Evolutionary conservation across 78 protist species (phyloP).

Genomic region (Dictyostelium firmibasis): DNA sequence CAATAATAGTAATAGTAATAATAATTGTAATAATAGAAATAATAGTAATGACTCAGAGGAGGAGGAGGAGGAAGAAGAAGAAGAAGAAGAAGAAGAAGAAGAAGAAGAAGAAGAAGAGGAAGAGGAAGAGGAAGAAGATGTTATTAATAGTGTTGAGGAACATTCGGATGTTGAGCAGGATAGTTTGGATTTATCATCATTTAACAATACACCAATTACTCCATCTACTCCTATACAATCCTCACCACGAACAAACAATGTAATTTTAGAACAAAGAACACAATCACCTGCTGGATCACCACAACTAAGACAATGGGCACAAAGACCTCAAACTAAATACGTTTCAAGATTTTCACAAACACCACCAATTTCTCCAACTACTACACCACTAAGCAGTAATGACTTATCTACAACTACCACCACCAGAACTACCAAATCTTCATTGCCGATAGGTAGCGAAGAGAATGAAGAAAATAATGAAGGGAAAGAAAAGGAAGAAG

Average conservation of each 20-base stretch:
- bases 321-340: slow-evolving; percentile 33
- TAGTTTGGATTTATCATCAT: neutral
- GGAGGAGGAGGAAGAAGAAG: too few relatives aligned
- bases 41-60: neutral
- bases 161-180: slow-evolving; percentile 15
- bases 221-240: neutral
- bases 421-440: neutral
- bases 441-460: neutral
- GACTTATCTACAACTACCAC: neutral
- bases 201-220: neutral
- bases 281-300: slow-evolving; percentile 1
- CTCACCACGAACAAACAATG: neutral
- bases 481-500: neutral
- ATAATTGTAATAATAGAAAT: neutral
- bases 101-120: neutral
- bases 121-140: neutral
- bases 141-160: slow-evolving; percentile 9
- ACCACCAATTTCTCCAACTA: neutral
- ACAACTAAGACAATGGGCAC: slow-evolving; percentile 23
- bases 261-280: neutral
- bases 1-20: neutral
- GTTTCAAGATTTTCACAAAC: slow-evolving; percentile 1
- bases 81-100: too few relatives aligned
- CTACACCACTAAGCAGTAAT: neutral
- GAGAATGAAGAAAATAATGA: neutral